Conservation (phyloP, 2,329 filamentous ascomycete species). For the Aspergillus calidoustus region DNA sequence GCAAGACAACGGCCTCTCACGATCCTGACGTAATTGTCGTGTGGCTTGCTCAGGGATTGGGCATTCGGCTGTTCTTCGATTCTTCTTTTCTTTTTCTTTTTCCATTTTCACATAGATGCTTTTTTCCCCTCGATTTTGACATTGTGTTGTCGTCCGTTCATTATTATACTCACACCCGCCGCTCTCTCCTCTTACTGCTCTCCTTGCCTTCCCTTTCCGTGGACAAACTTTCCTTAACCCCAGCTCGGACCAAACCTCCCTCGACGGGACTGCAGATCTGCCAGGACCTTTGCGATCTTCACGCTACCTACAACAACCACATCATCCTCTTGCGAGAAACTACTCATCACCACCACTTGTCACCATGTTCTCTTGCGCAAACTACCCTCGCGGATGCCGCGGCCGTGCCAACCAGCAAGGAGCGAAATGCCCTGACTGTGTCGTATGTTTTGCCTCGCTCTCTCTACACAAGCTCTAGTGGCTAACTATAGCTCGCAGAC, state of each 20-base stretch:
- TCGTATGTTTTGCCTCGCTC: constrained; percentile 40
- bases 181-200: constrained; percentile 18
- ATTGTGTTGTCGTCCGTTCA: constrained; percentile 13
- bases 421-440: constrained; percentile 50
- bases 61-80: constrained; percentile 15
- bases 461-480: neutral
- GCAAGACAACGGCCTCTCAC: constrained; percentile 25
- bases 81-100: constrained; percentile 28
- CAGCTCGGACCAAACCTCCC: constrained; percentile 21
- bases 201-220: constrained; percentile 16
- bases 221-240: constrained; percentile 4
- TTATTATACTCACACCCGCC: constrained; percentile 20
- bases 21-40: constrained; percentile 30
- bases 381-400: constrained; percentile 53
- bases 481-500: constrained; percentile 26
- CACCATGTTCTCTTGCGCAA: constrained; percentile 53
- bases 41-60: constrained; percentile 21
- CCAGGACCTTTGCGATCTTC: constrained; percentile 12
- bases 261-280: constrained; percentile 23
- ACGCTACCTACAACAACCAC: constrained; percentile 7
- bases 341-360: neutral
- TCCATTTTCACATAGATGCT: constrained; percentile 22
- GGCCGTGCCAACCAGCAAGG: constrained; percentile 50
- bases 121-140: constrained; percentile 18
- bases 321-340: neutral